Base-by-base conservation (phyloP, 2,329 filamentous ascomycete genomes). In the Alternaria arborescens region DNA sequence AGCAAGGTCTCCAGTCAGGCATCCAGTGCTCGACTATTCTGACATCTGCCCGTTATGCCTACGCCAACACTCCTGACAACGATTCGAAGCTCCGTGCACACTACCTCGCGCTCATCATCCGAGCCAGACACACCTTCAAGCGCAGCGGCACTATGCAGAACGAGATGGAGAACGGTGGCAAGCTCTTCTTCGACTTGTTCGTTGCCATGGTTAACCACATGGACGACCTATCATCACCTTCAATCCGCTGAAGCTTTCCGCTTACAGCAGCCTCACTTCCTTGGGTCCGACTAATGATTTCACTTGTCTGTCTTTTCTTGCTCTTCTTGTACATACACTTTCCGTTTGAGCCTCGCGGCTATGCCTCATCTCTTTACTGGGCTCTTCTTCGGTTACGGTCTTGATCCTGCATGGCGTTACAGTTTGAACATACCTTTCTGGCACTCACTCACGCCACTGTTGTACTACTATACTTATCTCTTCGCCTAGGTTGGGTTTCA, bases 91-190 rank as follows among this genome's bases (percentile, higher is more conserved):
- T 97, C 55, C 87, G 94, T 60, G 93, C 93, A 24, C 93, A 97
- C 79, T 97, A 97, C 71, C 88, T 97, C 38, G 93, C 94, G 18
- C 88, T 97, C 74, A 97, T 97, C 80, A 96, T 97, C 76, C 89
- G 93, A 67, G 92, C 90, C 71, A 88, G 94, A 68, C 87, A 87
- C 74, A 97, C 92, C 2, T 97, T 97, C 81, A 97, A 97, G 84
- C 86, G 92, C 56, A 97, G 93, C 79, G 93, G 93, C 55, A 97
- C 93, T 4, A 97, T 97, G 93, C 94, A 97, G 81, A 87, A 92
- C 69, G 93, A 97, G 82, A 97, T 97, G 93, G 91, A 91, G 78
- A 87, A 88, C 63, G 94, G 94, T 28, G 92, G 92, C 55, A 91
- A 91, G 73, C 84, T 97, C 60, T 97, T 97, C 82, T 97, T 97